Conservation (phyloP, 495 filamentous ascomycete species). For the Neurospora sp. region DNA sequence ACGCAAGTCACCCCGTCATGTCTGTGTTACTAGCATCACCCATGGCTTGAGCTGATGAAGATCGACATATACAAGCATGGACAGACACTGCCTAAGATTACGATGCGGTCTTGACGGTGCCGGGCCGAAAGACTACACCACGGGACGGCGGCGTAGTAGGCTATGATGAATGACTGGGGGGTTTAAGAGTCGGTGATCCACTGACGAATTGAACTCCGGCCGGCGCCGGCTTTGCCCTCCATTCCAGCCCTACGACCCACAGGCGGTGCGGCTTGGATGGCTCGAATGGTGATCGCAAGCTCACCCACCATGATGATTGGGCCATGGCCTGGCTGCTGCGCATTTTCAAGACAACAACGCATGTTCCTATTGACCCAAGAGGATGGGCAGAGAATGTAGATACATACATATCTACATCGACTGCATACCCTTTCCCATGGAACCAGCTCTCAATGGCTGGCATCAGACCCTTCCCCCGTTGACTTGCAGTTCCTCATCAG, state of each 20-base stretch:
- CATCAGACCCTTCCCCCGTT: neutral
- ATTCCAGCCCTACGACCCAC: conserved; percentile 17
- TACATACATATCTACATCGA: neutral
- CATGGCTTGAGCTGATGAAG: neutral
- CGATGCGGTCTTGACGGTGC: neutral
- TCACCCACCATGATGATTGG: neutral
- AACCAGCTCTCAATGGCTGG: conserved; percentile 7
- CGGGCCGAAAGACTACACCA: neutral
- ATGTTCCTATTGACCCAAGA: neutral
- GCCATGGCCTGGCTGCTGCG: neutral
- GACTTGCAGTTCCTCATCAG: conserved; percentile 9
- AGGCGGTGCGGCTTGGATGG: neutral
- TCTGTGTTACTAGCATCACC: neutral
- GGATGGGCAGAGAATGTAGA: neutral
- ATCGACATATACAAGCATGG: neutral
- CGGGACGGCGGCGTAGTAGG: neutral
- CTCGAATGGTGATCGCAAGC: neutral
- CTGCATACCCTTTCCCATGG: neutral
- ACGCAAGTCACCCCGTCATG: neutral
- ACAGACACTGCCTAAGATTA: neutral
- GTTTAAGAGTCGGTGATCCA: neutral
- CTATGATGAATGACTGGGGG: neutral
- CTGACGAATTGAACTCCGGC: neutral
- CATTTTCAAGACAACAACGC: neutral
- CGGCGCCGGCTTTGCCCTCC: conserved; percentile 2